Base-by-base conservation (phyloP, 306 rosid genomes). In the Gastrolobium villosum region DNA sequence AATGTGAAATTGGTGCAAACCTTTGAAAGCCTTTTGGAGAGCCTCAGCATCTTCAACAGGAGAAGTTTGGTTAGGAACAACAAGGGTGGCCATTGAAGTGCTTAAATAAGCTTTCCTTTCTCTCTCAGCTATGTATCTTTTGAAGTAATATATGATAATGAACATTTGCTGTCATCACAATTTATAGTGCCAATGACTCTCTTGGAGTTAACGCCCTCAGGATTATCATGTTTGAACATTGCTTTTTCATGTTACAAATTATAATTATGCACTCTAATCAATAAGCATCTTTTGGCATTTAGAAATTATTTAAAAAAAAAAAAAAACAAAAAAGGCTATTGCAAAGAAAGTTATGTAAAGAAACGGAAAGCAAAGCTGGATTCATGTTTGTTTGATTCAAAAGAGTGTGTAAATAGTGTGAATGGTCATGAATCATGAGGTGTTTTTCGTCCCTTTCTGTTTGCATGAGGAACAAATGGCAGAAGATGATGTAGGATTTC, bases 21-120 rank as follows among this genome's bases (percentile, higher is more conserved):
- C 93, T 90, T 85, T 74, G 83, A 86, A 88, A 34, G 97, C 89
- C 62, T 85, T 79, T 49, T 14, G 34, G 6, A 92, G 94, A 78
- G 88, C 88, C 65, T 92, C 89, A 53, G 95, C 93, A 68, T 92
- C 97, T 77, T 90, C 81, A 55, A 52, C 60, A 15, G 90, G 67
- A 80, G 88, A 77, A 53, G 54, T 44, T 34, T 88, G 85, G 36
- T 34, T 28, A 20, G 86, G 74, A 79, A 54, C 70, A 81, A 81
- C 20, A 68, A 87, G 53, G 60, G 92, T 76, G 1, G 95, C 93
- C 93, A 92, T 92, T 75, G 75, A 2, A 39, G 8, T 78, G 26
- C 74, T 61, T 41, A 31, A 28, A 5, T 40, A 36, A 64, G 6
- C 52, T 59, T 61, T 54, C 5, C 40, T 69, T 37, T 56, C 59